Base-by-base conservation (phyloP, 2,329 filamentous ascomycete species). In the Monosporascus ibericus region DNA sequence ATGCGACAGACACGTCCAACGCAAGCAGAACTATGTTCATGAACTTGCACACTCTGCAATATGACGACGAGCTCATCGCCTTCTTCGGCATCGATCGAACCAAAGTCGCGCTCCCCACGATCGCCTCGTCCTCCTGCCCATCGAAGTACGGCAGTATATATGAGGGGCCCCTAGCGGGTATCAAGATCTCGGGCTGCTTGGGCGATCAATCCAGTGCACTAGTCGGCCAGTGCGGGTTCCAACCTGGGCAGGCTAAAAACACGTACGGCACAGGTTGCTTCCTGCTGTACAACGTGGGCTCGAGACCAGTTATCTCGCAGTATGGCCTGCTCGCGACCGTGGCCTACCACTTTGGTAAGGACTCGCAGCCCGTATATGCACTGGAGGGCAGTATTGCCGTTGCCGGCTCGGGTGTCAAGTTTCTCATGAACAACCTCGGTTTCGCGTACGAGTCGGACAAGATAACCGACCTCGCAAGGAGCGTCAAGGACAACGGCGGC, bases 11-110 rank as follows among this genome's bases (percentile, higher is more conserved):
- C 68, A 84, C 86, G 47, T 90, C 88, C 55, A 96, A 96, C 68
- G 91, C 91, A 20, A 92, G 88, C 50, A 79, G 91, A 64, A 96
- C 91, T 55, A 95, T 95, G 90, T 94, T 96, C 70, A 92, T 95
- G 86, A 90, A 95, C 71, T 77, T 96, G 50, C 79, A 84, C 61
- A 92, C 85, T 11, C 77, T 90, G 54, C 70, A 91, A 62, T 96
- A 95, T 70, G 89, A 92, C 66, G 83, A 90, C 52, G 77, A 78
- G 40, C 78, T 95, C 25, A 74, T 95, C 25, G 73, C 82, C 24
- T 95, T 95, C 73, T 95, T 95, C 70, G 82, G 81, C 46, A 80
- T 96, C 56, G 79, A 83, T 63, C 68, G 63, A 48, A 77, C 75
- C 51, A 92, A 92, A 68, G 74, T 95, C 42, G 76, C 80, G 48